Evolutionary conservation across 768 basidiomycete genomes (phyloP).

Genomic region (Collybiopsis confluens): DNA sequence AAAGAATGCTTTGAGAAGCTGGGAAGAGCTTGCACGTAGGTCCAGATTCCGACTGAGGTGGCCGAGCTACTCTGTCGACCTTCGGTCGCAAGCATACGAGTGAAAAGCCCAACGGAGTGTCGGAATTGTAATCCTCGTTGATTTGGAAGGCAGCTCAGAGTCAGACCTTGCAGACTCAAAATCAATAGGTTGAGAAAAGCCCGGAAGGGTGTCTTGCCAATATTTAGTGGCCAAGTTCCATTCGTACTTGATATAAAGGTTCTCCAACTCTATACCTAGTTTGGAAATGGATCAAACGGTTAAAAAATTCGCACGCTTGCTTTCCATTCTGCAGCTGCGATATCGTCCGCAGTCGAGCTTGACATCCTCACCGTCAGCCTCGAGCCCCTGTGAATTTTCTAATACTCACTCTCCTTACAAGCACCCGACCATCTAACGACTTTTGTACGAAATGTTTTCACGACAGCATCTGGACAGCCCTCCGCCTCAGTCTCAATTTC

Average conservation of each 20-base stretch:
- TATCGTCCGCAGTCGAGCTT: not conserved
- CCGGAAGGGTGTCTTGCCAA: slow-evolving; percentile 29
- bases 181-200: slow-evolving; percentile 27
- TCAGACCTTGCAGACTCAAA: slow-evolving; percentile 26
- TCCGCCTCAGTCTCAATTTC: slow-evolving; percentile 51
- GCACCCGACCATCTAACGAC: slow-evolving; percentile 1
- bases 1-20: not conserved
- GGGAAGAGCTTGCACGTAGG: not conserved
- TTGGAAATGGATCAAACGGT: not conserved
- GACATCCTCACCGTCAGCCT: not conserved
- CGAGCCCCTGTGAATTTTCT: not conserved
- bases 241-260: too few relatives aligned
- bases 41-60: slow-evolving; percentile 14
- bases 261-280: too few relatives aligned
- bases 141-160: slow-evolving; percentile 28
- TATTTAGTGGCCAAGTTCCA: too few relatives aligned
- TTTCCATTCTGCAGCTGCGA: not conserved
- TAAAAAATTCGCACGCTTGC: not conserved
- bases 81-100: slow-evolving; percentile 14
- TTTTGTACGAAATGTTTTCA: slow-evolving; percentile 2
- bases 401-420: not conserved
- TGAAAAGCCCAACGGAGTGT: slow-evolving; percentile 26
- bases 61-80: slow-evolving; percentile 21
- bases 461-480: slow-evolving; percentile 14
- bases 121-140: slow-evolving; percentile 31